Conservation (phyloP, 176 grass and related monocot species). For the Oryza coarctata region DNA sequence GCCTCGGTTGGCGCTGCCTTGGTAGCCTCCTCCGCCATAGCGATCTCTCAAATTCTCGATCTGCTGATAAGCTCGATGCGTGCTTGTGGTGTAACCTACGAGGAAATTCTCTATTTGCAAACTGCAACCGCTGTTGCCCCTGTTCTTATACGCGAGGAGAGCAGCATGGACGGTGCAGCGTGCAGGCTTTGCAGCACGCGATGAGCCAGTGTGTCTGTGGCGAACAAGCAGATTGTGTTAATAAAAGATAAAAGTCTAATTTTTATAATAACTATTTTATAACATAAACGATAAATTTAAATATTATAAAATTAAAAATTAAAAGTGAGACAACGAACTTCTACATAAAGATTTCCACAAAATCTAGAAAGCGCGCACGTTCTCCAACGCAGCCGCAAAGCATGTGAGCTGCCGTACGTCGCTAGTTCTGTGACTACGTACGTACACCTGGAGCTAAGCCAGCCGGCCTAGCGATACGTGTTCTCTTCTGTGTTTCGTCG, state of each 20-base stretch:
- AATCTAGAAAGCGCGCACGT: no score
- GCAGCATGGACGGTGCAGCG: not conserved
- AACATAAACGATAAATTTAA: no score
- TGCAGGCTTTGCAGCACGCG: no score
- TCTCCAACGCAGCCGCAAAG: no score
- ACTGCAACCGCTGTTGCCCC: not conserved
- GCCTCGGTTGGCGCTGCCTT: not conserved
- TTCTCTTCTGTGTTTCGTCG: not conserved
- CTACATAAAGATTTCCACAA: no score
- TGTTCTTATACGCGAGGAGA: not conserved
- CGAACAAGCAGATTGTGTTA: no score
- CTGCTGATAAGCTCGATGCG: no score
- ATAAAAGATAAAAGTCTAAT: no score
- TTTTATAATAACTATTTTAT: no score
- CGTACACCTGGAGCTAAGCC: not conserved
- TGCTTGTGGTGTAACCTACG: not conserved
- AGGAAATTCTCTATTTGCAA: not conserved
- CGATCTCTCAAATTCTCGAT: not conserved
- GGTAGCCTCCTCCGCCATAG: not conserved
- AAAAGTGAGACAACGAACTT: no score
- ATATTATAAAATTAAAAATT: no score
- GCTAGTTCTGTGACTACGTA: not conserved
- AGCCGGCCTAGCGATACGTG: no score
- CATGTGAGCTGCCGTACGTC: not conserved
- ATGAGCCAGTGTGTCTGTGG: not conserved